Percentiles rank a stretch among this genome's conserved stretches.
These are phyloP conservation scores for Galerina marginata DNA, from an alignment of 768 basidiomycete genomes.

Conservation along the genomic window DNA sequence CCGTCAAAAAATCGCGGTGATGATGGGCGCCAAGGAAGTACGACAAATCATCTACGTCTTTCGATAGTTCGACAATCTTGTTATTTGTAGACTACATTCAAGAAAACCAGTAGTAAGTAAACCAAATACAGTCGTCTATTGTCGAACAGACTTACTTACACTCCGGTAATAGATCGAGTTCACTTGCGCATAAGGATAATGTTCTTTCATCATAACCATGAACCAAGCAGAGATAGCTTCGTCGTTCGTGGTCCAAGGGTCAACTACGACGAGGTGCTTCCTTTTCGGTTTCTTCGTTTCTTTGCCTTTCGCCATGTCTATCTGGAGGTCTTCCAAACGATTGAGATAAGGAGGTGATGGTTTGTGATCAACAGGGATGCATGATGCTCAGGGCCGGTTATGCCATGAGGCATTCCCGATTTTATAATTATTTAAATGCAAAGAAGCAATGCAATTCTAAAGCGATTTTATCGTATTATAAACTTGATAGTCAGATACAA, in stretches of 20 bases:
- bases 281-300: not conserved
- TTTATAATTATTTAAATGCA: too few species aligned
- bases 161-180: conserved; percentile 35
- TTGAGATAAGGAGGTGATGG: not conserved
- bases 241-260: conserved; percentile 31
- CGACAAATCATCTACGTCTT: conserved; percentile 29
- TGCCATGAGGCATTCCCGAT: too few species aligned
- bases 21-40: conserved; percentile 33
- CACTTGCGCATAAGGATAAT: conserved; percentile 28
- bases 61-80: conserved; percentile 32
- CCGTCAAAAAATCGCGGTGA: conserved; percentile 25
- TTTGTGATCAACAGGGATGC: too few species aligned
- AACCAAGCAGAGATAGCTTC: conserved; percentile 40
- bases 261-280: conserved; percentile 25
- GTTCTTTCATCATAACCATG: conserved; percentile 37
- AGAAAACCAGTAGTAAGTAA: conserved; percentile 22
- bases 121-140: not conserved
- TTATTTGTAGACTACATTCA: conserved; percentile 25
- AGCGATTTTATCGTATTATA: too few species aligned
- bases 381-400: too few species aligned
- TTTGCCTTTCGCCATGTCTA: too few species aligned
- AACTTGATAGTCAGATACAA: too few species aligned
- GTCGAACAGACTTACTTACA: not conserved
- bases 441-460: too few species aligned
- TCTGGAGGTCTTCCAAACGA: conserved; percentile 15